Percentiles rank a stretch among this genome's conserved stretches.
Conservation (phyloP, 2,329 filamentous ascomycete species). For the Ceratocystis alfenasii region DNA sequence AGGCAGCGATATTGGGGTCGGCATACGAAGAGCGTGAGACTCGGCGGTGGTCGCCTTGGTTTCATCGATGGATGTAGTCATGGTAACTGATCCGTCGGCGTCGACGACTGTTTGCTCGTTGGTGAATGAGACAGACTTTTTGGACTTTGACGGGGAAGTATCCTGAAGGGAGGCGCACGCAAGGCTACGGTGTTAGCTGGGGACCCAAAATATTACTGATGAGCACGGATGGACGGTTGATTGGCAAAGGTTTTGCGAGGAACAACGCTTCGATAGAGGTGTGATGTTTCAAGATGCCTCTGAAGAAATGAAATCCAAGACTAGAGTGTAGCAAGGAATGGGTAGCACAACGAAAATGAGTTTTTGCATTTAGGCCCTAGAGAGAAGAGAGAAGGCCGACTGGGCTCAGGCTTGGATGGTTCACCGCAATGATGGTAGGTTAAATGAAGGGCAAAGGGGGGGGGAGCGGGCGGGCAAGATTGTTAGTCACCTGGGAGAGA, state of each 20-base stretch:
- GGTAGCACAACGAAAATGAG: not conserved
- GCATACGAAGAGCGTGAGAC: conserved; percentile 62
- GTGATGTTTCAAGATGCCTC: not conserved
- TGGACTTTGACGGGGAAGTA: conserved; percentile 43
- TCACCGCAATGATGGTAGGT: too few species aligned
- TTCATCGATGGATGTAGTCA: conserved; percentile 60
- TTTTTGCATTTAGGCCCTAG: not conserved
- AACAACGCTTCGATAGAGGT: too few species aligned
- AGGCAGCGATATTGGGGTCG: conserved; percentile 31
- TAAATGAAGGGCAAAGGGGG: too few species aligned
- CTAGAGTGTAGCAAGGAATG: not conserved
- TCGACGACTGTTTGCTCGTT: conserved; percentile 80
- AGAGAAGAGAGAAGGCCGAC: not conserved
- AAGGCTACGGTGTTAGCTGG: conserved; percentile 11
- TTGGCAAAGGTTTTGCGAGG: too few species aligned
- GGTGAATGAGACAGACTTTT: conserved; percentile 90
- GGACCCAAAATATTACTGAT: not conserved
- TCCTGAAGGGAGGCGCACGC: conserved; percentile 12
- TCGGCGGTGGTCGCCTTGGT: conserved; percentile 59
- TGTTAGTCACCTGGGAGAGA: conserved; percentile 14
- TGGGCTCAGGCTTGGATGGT: too few species aligned
- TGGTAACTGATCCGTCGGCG: conserved; percentile 73
- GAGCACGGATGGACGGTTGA: too few species aligned
- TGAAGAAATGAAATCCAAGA: not conserved
- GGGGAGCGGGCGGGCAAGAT: not conserved